Evolutionary conservation across 1,139 yeast species (phyloP).

Genomic region (Blastobotrys elegans): DNA sequence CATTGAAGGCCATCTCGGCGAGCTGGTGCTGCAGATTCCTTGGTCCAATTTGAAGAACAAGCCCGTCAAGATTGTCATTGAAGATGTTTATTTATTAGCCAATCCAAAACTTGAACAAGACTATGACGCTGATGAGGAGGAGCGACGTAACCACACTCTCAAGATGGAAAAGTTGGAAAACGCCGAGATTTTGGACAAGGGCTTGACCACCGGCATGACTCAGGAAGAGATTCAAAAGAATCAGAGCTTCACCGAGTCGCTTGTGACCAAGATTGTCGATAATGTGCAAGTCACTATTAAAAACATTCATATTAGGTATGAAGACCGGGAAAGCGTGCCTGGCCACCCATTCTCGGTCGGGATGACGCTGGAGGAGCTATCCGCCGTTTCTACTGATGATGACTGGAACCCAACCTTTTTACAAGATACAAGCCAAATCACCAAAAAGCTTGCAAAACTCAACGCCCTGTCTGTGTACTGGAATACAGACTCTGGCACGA

Average conservation of each 20-base stretch:
- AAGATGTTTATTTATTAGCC: slow-evolving; percentile 81
- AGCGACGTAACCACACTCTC: slow-evolving; percentile 54
- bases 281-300: slow-evolving; percentile 90
- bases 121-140: slow-evolving; percentile 63
- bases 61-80: slow-evolving; percentile 87
- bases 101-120: slow-evolving; percentile 53
- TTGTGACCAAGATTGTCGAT: slow-evolving; percentile 85
- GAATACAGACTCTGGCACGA: slow-evolving; percentile 62
- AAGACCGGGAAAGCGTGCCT: slow-evolving; percentile 53
- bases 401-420: slow-evolving; percentile 85
- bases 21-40: slow-evolving; percentile 84
- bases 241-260: slow-evolving; percentile 80
- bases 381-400: slow-evolving; percentile 86
- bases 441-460: slow-evolving; percentile 74
- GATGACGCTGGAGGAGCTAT: slow-evolving; percentile 72
- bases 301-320: slow-evolving; percentile 88
- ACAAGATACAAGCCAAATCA: slow-evolving; percentile 58
- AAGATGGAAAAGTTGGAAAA: slow-evolving; percentile 66
- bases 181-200: slow-evolving; percentile 51
- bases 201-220: slow-evolving; percentile 31
- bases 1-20: slow-evolving; percentile 88
- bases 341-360: slow-evolving; percentile 77
- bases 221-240: slow-evolving; percentile 49
- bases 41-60: slow-evolving; percentile 93
- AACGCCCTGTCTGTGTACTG: slow-evolving; percentile 76